Evolutionary conservation across 345 rosid species (phyloP).

Genomic region (Kernera saxatilis): DNA sequence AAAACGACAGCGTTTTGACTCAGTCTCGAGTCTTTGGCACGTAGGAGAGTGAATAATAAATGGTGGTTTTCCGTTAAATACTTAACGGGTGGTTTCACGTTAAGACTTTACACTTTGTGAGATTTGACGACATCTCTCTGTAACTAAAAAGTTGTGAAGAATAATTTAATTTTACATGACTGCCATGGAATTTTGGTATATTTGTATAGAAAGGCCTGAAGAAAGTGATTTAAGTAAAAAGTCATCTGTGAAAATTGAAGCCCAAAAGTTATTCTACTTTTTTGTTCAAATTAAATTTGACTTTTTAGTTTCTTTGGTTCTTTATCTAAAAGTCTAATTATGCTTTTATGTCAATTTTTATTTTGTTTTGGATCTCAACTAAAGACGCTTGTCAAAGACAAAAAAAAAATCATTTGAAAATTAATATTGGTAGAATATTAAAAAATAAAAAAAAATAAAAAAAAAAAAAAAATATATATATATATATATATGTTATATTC

Average conservation of each 20-base stretch:
- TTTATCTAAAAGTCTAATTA: background rate
- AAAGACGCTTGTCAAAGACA: background rate
- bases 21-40: constrained; percentile 17
- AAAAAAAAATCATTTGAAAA: background rate
- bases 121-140: background rate
- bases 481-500: too few relatives aligned
- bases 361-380: background rate
- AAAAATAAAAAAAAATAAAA: too few relatives aligned
- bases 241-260: background rate
- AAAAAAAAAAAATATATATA: too few relatives aligned
- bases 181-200: background rate
- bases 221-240: background rate
- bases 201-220: background rate
- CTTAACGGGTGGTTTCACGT: background rate
- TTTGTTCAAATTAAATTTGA: background rate
- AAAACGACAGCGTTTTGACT: constrained; percentile 1
- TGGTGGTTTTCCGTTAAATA: constrained; percentile 3
- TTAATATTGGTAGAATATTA: background rate
- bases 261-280: constrained; percentile 4
- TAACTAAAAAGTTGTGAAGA: background rate
- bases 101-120: background rate
- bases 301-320: background rate
- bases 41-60: background rate
- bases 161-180: background rate
- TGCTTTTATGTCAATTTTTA: background rate